These are phyloP conservation scores for Pythium aquatile DNA, from an alignment of 352 stramenopile genomes.

Conservation along the genomic window DNA sequence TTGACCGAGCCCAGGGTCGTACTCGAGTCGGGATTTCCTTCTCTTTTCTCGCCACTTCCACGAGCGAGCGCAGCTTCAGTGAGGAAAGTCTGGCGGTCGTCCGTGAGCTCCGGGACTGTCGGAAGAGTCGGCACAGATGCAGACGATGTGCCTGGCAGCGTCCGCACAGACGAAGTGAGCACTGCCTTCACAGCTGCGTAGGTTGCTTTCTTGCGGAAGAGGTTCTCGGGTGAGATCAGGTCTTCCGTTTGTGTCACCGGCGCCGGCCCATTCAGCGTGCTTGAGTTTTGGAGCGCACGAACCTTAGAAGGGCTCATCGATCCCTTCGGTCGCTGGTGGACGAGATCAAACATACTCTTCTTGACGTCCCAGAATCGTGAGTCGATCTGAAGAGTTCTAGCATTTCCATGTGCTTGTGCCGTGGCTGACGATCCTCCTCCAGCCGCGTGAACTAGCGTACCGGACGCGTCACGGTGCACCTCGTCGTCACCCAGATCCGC, in stretches of 20 bases:
- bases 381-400: conserved; percentile 38
- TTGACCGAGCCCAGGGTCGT: background rate
- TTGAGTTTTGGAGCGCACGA: conserved; percentile 43
- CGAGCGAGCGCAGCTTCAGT: conserved; percentile 16
- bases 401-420: background rate
- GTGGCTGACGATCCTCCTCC: background rate
- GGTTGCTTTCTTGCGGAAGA: conserved; percentile 65
- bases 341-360: conserved; percentile 55
- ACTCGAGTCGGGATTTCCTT: background rate
- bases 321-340: conserved; percentile 37
- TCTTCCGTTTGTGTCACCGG: conserved; percentile 39
- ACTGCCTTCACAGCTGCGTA: conserved; percentile 63
- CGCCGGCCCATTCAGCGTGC: conserved; percentile 26
- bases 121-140: conserved; percentile 37
- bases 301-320: conserved; percentile 46
- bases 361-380: conserved; percentile 72
- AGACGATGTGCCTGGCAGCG: conserved; percentile 35
- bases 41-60: conserved; percentile 10
- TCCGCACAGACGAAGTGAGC: conserved; percentile 51
- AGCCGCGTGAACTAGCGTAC: background rate
- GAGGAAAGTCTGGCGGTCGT: conserved; percentile 27
- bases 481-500: conserved; percentile 14
- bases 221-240: conserved; percentile 64
- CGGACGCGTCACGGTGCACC: conserved; percentile 3
- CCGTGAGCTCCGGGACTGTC: conserved; percentile 23